Conservation (phyloP, 331 rosid species). For the Acacia concinna region DNA sequence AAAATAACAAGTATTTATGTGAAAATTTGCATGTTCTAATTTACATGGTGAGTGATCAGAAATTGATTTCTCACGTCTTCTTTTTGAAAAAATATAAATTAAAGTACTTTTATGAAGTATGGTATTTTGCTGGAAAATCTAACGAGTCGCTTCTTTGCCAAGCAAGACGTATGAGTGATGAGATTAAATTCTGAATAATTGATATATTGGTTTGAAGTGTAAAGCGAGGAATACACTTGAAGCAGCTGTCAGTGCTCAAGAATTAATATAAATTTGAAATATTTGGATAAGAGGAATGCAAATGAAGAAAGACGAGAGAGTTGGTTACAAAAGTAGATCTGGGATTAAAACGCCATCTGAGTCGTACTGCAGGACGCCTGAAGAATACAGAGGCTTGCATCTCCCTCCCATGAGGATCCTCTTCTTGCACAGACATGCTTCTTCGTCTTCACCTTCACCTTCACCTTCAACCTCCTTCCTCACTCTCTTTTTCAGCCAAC, state of each 20-base stretch:
- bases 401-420: slow-evolving; percentile 73
- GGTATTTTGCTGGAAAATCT: not conserved
- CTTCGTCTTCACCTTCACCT: not conserved
- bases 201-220: not conserved
- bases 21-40: no score
- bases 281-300: not conserved
- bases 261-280: not conserved
- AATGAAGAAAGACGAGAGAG: not conserved
- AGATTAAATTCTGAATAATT: not conserved
- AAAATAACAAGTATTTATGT: no score
- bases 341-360: slow-evolving; percentile 39
- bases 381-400: slow-evolving; percentile 57
- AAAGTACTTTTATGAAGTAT: not conserved
- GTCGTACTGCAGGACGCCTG: slow-evolving; percentile 42
- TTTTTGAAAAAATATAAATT: no score
- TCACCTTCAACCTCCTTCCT: slow-evolving; percentile 5
- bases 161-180: not conserved
- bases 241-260: not conserved
- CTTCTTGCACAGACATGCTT: slow-evolving; percentile 69
- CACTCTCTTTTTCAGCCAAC: slow-evolving; percentile 27
- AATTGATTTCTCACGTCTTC: no score
- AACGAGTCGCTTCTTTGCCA: not conserved
- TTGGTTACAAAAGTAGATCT: slow-evolving; percentile 26
- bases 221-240: not conserved
- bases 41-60: no score